Percentiles rank a stretch among this genome's conserved stretches.
These are phyloP conservation scores for Voacanga thouarsii DNA, from an alignment of 257 asterid genomes.

Conservation along the genomic window DNA sequence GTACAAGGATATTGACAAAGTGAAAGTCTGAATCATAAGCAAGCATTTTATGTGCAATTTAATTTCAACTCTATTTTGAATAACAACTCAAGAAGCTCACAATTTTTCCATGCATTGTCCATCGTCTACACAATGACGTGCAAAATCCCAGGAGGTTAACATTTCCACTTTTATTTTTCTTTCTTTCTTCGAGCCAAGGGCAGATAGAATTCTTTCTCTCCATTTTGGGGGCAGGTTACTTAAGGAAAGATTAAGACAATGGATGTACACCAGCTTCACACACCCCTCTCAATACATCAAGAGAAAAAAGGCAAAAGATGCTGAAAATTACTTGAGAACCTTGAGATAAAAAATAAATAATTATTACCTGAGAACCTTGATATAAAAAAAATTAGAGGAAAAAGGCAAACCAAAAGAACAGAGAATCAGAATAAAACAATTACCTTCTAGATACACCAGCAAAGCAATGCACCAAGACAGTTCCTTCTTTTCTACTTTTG, in stretches of 20 bases:
- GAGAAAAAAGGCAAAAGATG: neutral
- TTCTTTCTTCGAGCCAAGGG: neutral
- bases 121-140: neutral
- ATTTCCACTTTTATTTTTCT: neutral
- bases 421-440: slow-evolving; percentile 11
- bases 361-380: neutral
- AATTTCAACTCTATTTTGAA: neutral
- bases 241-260: neutral
- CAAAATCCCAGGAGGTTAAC: neutral
- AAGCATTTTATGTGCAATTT: neutral
- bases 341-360: neutral
- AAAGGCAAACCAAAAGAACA: neutral
- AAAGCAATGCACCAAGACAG: slow-evolving; percentile 93
- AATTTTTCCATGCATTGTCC: neutral
- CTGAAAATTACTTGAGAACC: neutral
- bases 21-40: neutral
- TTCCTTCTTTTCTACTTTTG: slow-evolving; percentile 72
- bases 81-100: neutral
- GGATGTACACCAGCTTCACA: neutral
- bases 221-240: neutral
- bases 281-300: neutral
- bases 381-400: neutral
- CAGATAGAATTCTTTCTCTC: neutral
- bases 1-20: neutral
- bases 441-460: slow-evolving; percentile 99